These are phyloP conservation scores for Acer yangbiense DNA, from an alignment of 345 rosid genomes.

Conservation along the genomic window DNA sequence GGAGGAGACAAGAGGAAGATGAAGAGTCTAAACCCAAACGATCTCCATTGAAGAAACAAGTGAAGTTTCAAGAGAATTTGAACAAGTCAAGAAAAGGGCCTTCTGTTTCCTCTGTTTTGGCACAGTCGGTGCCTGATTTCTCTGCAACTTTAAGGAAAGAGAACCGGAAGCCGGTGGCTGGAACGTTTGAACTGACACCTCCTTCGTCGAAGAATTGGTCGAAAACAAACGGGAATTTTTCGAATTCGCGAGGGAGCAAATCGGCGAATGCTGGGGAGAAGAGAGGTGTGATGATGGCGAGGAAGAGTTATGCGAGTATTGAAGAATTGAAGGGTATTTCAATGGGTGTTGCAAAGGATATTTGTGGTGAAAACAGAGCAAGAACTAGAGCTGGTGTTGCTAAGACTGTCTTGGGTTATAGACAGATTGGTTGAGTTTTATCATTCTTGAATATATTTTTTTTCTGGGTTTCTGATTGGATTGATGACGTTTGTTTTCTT, in stretches of 20 bases:
- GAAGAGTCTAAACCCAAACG: slow-evolving; percentile 35
- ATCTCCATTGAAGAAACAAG: slow-evolving; percentile 62
- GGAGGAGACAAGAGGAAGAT: slow-evolving; percentile 36
- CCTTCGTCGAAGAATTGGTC: slow-evolving; percentile 51
- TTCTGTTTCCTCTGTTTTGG: slow-evolving; percentile 43
- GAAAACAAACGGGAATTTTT: slow-evolving; percentile 38
- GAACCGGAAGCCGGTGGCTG: slow-evolving; percentile 57
- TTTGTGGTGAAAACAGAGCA: slow-evolving; percentile 48
- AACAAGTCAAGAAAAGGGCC: slow-evolving; percentile 35
- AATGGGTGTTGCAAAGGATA: slow-evolving; percentile 51
- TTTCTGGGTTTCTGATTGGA: neutral
- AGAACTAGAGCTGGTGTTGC: slow-evolving; percentile 30
- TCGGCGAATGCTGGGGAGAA: slow-evolving; percentile 71
- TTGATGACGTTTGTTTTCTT: neutral
- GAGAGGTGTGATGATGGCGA: slow-evolving; percentile 47
- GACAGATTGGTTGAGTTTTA: slow-evolving; percentile 31
- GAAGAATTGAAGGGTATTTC: slow-evolving; percentile 69
- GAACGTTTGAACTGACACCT: slow-evolving; percentile 50
- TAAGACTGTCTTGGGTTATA: slow-evolving; percentile 48
- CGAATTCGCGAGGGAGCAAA: slow-evolving; percentile 65
- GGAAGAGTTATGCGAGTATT: slow-evolving; percentile 71
- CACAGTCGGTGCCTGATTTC: slow-evolving; percentile 85
- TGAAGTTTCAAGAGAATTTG: slow-evolving; percentile 48
- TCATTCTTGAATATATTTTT: neutral
- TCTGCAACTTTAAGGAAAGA: slow-evolving; percentile 69